Conservation (phyloP, 306 rosid species). For the Castanopsis chinensis region DNA sequence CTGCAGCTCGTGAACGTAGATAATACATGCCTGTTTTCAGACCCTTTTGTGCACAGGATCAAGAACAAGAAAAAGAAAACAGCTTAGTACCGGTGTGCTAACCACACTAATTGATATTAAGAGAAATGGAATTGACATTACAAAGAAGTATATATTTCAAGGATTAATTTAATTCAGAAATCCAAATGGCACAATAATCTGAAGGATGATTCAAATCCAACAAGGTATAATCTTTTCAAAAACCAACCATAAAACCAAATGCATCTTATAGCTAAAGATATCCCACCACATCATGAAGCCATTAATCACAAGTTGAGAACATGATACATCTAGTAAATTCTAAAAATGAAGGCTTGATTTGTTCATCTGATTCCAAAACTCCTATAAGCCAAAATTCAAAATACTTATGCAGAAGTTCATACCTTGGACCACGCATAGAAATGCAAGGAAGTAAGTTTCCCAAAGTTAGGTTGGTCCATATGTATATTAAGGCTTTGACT, state of each 20-base stretch:
- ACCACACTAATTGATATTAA: neutral
- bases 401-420: neutral
- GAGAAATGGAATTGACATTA: neutral
- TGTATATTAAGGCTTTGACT: constrained; percentile 93
- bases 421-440: constrained; percentile 95
- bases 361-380: neutral
- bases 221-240: neutral
- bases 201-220: neutral
- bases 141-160: neutral
- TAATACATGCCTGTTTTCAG: constrained; percentile 92
- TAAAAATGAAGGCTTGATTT: neutral
- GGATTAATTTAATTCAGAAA: neutral
- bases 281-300: neutral
- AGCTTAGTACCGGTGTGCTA: neutral
- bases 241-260: neutral
- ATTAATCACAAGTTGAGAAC: neutral
- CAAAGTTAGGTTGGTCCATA: constrained; percentile 88
- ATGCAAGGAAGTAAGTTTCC: constrained; percentile 85
- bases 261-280: neutral
- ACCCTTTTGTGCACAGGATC: constrained; percentile 43
- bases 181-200: neutral
- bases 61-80: constrained; percentile 2
- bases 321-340: neutral
- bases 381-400: neutral
- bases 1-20: constrained; percentile 78